These are phyloP conservation scores for Blastobotrys illinoisensis DNA, from an alignment of 1,139 yeast genomes.

Conservation along the genomic window DNA sequence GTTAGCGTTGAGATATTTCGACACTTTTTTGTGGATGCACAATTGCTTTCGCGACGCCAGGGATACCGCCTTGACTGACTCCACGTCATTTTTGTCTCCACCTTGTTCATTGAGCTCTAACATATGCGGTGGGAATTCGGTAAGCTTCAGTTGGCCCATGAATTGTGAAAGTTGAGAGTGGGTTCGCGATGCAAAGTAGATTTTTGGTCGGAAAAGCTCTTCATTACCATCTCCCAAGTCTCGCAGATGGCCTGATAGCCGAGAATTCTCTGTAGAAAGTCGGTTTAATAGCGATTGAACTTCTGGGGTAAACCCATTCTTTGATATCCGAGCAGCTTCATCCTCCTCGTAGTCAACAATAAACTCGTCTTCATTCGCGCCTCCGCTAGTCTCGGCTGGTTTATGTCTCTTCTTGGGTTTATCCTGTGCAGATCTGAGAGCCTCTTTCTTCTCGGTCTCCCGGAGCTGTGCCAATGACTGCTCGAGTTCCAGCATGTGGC, in stretches of 20 bases:
- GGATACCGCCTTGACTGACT: slow-evolving; percentile 23
- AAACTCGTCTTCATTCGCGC: slow-evolving; percentile 29
- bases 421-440: slow-evolving; percentile 7
- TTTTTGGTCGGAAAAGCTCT: slow-evolving; percentile 31
- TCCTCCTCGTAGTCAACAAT: slow-evolving; percentile 37
- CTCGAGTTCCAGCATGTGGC: slow-evolving; percentile 38
- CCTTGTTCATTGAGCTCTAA: slow-evolving; percentile 30
- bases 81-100: slow-evolving; percentile 10
- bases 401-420: neutral
- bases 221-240: neutral
- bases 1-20: slow-evolving; percentile 43
- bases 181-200: slow-evolving; percentile 76
- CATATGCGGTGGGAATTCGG: slow-evolving; percentile 58
- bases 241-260: neutral
- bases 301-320: slow-evolving; percentile 16
- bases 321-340: slow-evolving; percentile 21
- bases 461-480: slow-evolving; percentile 31
- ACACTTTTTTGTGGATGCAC: slow-evolving; percentile 66
- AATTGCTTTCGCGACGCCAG: slow-evolving; percentile 77
- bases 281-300: slow-evolving; percentile 18
- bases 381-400: neutral
- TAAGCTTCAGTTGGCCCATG: slow-evolving; percentile 61
- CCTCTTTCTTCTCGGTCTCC: slow-evolving; percentile 19
- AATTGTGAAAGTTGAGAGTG: slow-evolving; percentile 87
- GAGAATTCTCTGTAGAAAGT: slow-evolving; percentile 7